These are phyloP conservation scores for Tardiomyces depauwii DNA, from an alignment of 1,139 yeast genomes.

Conservation along the genomic window DNA sequence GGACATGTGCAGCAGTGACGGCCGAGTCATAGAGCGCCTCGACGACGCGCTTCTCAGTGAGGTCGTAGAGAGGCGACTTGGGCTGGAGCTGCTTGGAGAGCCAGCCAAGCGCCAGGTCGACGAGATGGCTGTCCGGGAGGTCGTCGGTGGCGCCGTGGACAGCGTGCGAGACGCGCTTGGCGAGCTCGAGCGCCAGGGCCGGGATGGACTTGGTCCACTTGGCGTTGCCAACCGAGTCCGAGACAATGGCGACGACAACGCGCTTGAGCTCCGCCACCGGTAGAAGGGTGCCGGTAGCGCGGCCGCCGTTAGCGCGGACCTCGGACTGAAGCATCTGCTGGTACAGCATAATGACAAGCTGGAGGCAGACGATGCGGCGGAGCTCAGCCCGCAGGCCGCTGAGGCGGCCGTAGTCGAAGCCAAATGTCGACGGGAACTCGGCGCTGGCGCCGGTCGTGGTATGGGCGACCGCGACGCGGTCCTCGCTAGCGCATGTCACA, in stretches of 20 bases:
- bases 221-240: constrained; percentile 77
- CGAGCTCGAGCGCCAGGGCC: constrained; percentile 60
- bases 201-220: constrained; percentile 84
- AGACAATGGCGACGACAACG: constrained; percentile 68
- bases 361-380: constrained; percentile 72
- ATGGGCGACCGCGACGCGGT: constrained; percentile 36
- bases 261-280: constrained; percentile 30
- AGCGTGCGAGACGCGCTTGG: constrained; percentile 28
- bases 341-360: constrained; percentile 61
- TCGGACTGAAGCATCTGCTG: constrained; percentile 45
- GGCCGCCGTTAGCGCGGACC: background rate
- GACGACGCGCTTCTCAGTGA: constrained; percentile 45
- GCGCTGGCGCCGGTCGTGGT: background rate
- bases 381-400: constrained; percentile 74
- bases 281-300: constrained; percentile 15
- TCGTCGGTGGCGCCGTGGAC: constrained; percentile 10
- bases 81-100: constrained; percentile 79
- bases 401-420: constrained; percentile 79
- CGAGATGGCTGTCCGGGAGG: constrained; percentile 14
- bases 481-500: constrained; percentile 57
- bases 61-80: constrained; percentile 61
- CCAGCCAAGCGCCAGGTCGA: constrained; percentile 72
- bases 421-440: constrained; percentile 74
- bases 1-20: constrained; percentile 9
- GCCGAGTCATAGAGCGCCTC: constrained; percentile 13